Evolutionary conservation across 2,329 filamentous ascomycete species (phyloP).

Genomic region (Cadophora luteo-olivacea): DNA sequence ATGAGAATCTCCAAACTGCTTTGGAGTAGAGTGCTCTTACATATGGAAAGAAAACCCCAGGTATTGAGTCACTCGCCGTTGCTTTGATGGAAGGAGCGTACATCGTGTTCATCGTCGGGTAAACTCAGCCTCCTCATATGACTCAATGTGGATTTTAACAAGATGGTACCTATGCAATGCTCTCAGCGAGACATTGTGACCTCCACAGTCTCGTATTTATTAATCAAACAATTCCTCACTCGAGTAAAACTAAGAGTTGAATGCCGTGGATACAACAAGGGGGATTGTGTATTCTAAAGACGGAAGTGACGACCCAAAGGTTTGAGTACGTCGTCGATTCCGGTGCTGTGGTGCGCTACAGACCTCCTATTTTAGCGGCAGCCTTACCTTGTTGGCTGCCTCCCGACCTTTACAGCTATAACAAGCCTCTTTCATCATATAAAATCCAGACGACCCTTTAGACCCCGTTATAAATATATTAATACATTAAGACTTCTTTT

Average conservation of each 20-base stretch:
- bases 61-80: conserved; percentile 16
- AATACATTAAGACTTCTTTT: too few species aligned
- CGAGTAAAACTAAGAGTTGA: not conserved
- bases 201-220: not conserved
- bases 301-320: not conserved
- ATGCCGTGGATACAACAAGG: too few species aligned
- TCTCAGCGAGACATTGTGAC: not conserved
- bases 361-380: too few species aligned
- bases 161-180: not conserved
- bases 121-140: conserved; percentile 9
- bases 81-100: not conserved
- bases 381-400: too few species aligned
- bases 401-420: too few species aligned
- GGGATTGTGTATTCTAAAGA: not conserved
- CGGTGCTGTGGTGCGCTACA: too few species aligned
- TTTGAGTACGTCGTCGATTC: too few species aligned
- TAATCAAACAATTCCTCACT: not conserved
- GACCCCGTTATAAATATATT: too few species aligned
- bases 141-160: conserved; percentile 8
- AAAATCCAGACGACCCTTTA: too few species aligned
- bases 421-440: too few species aligned
- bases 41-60: not conserved
- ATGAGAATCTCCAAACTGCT: not conserved
- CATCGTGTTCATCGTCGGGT: not conserved
- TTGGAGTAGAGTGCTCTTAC: not conserved